Percentiles rank a stretch among this genome's conserved stretches.
Conservation (phyloP, 495 filamentous ascomycete species). For the Physcia stellaris region DNA sequence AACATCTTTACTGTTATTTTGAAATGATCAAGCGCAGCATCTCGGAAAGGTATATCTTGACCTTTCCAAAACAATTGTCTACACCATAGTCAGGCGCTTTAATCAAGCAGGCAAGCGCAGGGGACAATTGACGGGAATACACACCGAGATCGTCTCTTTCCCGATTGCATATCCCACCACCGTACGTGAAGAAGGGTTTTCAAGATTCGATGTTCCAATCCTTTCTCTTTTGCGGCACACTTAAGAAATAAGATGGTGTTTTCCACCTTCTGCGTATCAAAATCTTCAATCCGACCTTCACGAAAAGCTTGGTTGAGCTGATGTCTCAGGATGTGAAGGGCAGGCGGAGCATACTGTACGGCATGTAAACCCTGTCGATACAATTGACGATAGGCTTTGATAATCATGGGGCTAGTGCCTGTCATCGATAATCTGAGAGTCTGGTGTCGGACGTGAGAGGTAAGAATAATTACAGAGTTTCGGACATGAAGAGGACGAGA, state of each 20-base stretch:
- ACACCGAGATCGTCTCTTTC: too few species aligned
- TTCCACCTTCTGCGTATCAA: conserved; percentile 44
- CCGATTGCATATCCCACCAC: conserved; percentile 36
- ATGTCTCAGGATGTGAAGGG: conserved; percentile 50
- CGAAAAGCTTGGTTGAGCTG: conserved; percentile 63
- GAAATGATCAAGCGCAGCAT: conserved; percentile 40
- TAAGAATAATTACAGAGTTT: too few species aligned
- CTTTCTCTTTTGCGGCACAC: conserved; percentile 47
- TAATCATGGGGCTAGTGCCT: conserved; percentile 21
- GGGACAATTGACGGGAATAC: too few species aligned
- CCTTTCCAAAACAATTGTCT: conserved; percentile 24
- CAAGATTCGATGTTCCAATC: conserved; percentile 69
- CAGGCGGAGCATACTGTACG: conserved; percentile 66
- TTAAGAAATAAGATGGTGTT: conserved; percentile 70
- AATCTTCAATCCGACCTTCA: conserved; percentile 31
- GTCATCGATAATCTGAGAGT: too few species aligned
- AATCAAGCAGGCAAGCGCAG: background rate
- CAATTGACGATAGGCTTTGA: conserved; percentile 68
- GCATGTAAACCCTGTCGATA: conserved; percentile 62
- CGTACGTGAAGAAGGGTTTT: conserved; percentile 55
- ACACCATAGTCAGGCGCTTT: conserved; percentile 1
- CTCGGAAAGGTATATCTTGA: conserved; percentile 18
- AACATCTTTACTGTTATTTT: conserved; percentile 55
- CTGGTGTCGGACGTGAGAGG: too few species aligned
- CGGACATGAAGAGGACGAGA: too few species aligned